Conservation (phyloP, 2,329 filamentous ascomycete genomes). For the Orbilia quercus region DNA sequence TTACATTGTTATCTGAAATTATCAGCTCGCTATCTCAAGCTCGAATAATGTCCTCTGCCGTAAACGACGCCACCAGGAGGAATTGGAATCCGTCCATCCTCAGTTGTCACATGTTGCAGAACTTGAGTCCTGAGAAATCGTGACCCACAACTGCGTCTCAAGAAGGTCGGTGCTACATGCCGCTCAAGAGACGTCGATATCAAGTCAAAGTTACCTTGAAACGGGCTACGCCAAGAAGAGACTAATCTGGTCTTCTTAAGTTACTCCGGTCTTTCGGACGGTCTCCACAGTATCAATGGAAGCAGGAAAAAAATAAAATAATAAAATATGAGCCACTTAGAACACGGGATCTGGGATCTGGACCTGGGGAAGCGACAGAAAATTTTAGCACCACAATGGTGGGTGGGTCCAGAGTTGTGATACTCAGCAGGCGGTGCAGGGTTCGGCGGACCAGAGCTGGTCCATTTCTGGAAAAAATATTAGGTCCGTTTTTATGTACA, state of each 20-base stretch:
- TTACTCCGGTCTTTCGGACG: conserved; percentile 55
- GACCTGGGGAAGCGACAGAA: conserved; percentile 56
- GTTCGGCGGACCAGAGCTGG: conserved; percentile 28
- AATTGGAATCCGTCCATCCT: background rate
- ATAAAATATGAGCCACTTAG: conserved; percentile 45
- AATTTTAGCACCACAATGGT: conserved; percentile 45
- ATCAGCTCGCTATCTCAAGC: background rate
- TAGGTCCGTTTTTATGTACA: conserved; percentile 18
- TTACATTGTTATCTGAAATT: conserved; percentile 27
- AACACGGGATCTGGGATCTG: conserved; percentile 56
- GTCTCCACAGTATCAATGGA: conserved; percentile 53
- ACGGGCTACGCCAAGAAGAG: conserved; percentile 30
- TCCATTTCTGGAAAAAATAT: conserved; percentile 45
- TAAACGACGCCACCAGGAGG: conserved; percentile 1
- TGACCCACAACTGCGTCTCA: conserved; percentile 28
- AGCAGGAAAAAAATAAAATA: conserved; percentile 41
- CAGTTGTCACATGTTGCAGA: conserved; percentile 9
- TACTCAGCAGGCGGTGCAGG: conserved; percentile 31
- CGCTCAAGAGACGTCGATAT: conserved; percentile 13
- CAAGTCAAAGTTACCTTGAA: conserved; percentile 14
- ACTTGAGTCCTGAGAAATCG: background rate
- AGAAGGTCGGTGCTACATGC: conserved; percentile 28
- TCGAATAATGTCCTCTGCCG: background rate
- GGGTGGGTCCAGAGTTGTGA: conserved; percentile 51
- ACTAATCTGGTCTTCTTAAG: conserved; percentile 37